Evolutionary conservation across 2,329 filamentous ascomycete species (phyloP).

Genomic region (Claviceps pazoutovae): DNA sequence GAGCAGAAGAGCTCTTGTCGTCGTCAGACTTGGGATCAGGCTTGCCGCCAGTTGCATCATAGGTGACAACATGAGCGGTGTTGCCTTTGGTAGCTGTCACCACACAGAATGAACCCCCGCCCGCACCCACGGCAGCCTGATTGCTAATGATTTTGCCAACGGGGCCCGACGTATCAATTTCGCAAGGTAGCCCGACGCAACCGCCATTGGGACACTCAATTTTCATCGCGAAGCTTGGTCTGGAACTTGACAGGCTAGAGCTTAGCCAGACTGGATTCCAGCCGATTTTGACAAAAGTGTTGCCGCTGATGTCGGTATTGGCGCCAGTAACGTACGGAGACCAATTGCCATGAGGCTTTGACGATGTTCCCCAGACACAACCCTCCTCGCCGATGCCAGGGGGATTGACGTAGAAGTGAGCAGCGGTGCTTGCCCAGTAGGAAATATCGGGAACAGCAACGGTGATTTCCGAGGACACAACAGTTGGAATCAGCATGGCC

Average conservation of each 20-base stretch:
- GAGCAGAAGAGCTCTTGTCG: constrained; percentile 1
- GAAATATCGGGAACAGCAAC: constrained; percentile 55
- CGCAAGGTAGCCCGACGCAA: constrained; percentile 64
- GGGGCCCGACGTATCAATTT: constrained; percentile 45
- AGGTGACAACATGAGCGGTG: constrained; percentile 54
- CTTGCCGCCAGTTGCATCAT: constrained; percentile 28
- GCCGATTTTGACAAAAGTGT: constrained; percentile 61
- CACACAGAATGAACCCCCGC: constrained; percentile 58
- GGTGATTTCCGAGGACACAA: constrained; percentile 39
- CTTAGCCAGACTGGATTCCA: constrained; percentile 63
- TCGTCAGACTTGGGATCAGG: constrained; percentile 11
- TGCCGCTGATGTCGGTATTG: constrained; percentile 50
- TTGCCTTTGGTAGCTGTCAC: constrained; percentile 56
- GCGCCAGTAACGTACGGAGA: constrained; percentile 62
- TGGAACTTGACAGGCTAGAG: constrained; percentile 37
- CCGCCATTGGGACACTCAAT: constrained; percentile 52
- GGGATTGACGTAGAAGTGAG: constrained; percentile 70
- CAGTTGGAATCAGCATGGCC: constrained; percentile 70
- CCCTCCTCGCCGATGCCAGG: constrained; percentile 50
- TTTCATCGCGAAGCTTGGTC: constrained; percentile 53
- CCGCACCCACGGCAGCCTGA: constrained; percentile 44
- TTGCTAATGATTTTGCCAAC: constrained; percentile 46
- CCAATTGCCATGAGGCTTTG: constrained; percentile 60
- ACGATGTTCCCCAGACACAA: constrained; percentile 57
- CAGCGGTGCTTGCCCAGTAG: constrained; percentile 61